Percentiles rank a stretch among this genome's conserved stretches.
Evolutionary conservation across 192 early-diverging fungal species (phyloP).

Genomic region (Cladochytrium replicatum): DNA sequence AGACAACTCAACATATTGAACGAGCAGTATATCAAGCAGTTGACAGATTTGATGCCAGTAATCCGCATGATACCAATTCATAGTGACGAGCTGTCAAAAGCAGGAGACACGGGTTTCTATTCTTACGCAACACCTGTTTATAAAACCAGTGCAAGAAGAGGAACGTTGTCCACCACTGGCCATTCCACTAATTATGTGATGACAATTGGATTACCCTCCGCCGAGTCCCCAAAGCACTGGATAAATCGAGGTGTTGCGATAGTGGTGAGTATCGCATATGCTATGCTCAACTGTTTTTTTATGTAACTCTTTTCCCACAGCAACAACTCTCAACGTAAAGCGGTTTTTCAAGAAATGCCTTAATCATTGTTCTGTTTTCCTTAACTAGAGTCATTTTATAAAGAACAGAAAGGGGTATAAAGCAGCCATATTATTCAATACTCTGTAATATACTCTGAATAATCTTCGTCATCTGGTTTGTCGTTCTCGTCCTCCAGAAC

Average conservation of each 20-base stretch:
- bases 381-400: not conserved
- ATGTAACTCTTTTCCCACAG: not conserved
- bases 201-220: constrained; percentile 32
- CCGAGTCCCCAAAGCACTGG: constrained; percentile 36
- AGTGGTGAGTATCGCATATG: constrained; percentile 1
- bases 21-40: constrained; percentile 39
- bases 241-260: constrained; percentile 42
- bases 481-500: not conserved
- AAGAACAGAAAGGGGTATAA: not conserved
- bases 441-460: not conserved
- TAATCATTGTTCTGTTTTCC: not conserved
- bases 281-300: not conserved
- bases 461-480: not conserved
- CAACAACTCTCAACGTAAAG: not conserved
- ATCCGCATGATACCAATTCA: constrained; percentile 35
- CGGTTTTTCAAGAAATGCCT: not conserved
- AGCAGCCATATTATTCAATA: not conserved
- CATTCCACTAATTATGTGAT: constrained; percentile 54
- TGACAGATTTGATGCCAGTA: constrained; percentile 49
- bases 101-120: constrained; percentile 8
- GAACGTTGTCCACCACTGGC: constrained; percentile 50
- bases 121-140: constrained; percentile 51
- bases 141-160: constrained; percentile 47
- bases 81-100: constrained; percentile 21
- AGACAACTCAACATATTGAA: constrained; percentile 22